Evolutionary conservation across 352 stramenopile genomes (phyloP).

Genomic region (Phytophthora ohioensis): DNA sequence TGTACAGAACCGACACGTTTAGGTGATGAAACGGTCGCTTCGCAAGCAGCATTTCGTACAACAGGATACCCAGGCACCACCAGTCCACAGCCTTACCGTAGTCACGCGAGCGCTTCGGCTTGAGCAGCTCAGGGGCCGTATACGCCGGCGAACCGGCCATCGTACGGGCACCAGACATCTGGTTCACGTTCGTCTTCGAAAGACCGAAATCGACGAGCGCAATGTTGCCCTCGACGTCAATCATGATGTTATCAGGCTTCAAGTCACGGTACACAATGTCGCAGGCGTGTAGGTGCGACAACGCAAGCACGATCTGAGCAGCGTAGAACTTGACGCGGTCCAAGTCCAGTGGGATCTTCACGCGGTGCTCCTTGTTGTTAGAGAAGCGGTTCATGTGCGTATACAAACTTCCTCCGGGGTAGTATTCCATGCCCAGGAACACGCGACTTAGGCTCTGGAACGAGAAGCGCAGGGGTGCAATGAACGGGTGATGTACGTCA

Average conservation of each 20-base stretch:
- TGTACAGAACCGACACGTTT: constrained; percentile 92
- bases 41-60: constrained; percentile 94
- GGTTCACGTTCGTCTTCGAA: constrained; percentile 92
- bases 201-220: constrained; percentile 96
- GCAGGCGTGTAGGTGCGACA: constrained; percentile 92
- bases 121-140: constrained; percentile 83
- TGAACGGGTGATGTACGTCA: constrained; percentile 94
- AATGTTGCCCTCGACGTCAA: constrained; percentile 94
- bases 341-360: constrained; percentile 87
- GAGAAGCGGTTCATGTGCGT: constrained; percentile 94
- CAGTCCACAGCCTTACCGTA: constrained; percentile 90
- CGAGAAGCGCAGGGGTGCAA: constrained; percentile 90
- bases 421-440: constrained; percentile 90
- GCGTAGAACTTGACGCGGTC: constrained; percentile 90
- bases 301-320: constrained; percentile 92
- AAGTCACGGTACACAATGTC: constrained; percentile 97
- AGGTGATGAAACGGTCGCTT: constrained; percentile 92
- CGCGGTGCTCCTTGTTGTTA: constrained; percentile 89
- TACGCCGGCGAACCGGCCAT: constrained; percentile 89
- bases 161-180: constrained; percentile 82
- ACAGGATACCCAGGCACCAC: constrained; percentile 90
- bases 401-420: constrained; percentile 86
- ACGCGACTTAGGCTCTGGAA: constrained; percentile 87
- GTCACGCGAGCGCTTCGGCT: constrained; percentile 85
- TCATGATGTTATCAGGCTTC: constrained; percentile 97